Percentiles rank a stretch among this genome's conserved stretches.
Conservation (phyloP, 768 basidiomycete genomes). For the Lentinula boryana region DNA sequence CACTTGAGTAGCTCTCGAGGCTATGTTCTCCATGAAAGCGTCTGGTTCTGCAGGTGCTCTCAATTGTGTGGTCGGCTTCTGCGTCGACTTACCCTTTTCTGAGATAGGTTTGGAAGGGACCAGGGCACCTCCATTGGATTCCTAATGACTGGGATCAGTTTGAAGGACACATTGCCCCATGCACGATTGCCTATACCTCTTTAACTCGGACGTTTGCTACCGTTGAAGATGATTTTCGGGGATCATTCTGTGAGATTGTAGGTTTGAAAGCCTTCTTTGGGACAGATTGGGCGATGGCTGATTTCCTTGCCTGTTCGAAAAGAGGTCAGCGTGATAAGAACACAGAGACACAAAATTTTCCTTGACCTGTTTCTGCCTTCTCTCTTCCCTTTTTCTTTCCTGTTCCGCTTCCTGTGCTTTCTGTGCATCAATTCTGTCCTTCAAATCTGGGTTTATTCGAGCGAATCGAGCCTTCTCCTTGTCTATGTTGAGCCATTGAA, state of each 20-base stretch:
- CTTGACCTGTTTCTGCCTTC: constrained; percentile 12
- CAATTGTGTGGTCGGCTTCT: not conserved
- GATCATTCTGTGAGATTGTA: not conserved
- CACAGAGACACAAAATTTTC: constrained; percentile 1
- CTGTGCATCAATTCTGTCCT: constrained; percentile 7
- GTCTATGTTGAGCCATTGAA: constrained; percentile 15
- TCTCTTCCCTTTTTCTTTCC: constrained; percentile 13
- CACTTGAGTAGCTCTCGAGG: not conserved
- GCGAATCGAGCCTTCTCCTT: constrained; percentile 33
- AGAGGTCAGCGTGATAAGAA: not conserved
- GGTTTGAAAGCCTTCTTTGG: not conserved
- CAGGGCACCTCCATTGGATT: not conserved
- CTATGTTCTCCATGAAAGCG: not conserved
- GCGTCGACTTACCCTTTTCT: not conserved
- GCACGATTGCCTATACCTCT: not conserved
- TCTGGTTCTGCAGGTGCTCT: not conserved
- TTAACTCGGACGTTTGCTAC: not conserved
- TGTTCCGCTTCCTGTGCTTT: not conserved
- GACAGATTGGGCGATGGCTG: not conserved
- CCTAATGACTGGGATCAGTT: not conserved
- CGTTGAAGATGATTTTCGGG: not conserved
- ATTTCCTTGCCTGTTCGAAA: not conserved
- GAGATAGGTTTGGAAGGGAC: not conserved
- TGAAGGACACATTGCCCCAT: not conserved
- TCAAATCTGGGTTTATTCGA: constrained; percentile 20